Conservation (phyloP, 2,329 filamentous ascomycete genomes). For the Botrytis hyacinthi region DNA sequence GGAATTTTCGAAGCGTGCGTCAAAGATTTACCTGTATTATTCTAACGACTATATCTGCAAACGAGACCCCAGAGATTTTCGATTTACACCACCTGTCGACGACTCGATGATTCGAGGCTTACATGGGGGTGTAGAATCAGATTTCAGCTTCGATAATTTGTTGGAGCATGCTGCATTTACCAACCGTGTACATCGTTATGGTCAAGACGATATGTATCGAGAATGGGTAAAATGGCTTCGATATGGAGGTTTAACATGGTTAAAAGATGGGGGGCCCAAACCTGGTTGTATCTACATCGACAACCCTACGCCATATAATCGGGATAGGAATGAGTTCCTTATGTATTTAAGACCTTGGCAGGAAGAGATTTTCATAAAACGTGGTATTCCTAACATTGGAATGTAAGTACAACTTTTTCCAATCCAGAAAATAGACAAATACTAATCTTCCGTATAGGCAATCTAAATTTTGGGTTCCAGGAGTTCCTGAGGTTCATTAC, state of each 20-base stretch:
- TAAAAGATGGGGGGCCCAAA: neutral
- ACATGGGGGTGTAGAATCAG: too few species aligned
- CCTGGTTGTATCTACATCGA: neutral
- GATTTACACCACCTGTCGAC: neutral
- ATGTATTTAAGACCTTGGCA: accelerated
- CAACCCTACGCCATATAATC: neutral
- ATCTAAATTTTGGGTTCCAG: neutral
- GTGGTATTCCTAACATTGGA: neutral
- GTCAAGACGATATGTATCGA: neutral
- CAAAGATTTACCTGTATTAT: neutral
- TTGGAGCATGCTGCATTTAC: neutral
- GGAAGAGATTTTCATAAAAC: neutral
- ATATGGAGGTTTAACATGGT: neutral
- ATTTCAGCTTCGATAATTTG: neutral
- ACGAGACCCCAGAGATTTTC: neutral
- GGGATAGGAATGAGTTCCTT: neutral
- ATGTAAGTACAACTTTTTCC: neutral
- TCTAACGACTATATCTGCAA: neutral
- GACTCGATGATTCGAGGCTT: too few species aligned
- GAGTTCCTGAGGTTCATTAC: neutral
- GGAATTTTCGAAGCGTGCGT: neutral
- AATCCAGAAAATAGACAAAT: neutral
- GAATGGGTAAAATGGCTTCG: neutral
- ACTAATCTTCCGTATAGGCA: neutral
- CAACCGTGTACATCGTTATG: too few species aligned